Evolutionary conservation across 768 basidiomycete genomes (phyloP), one percentile per base, ranked within the genome.

Genomic region (Mycena capillaripes): DNA sequence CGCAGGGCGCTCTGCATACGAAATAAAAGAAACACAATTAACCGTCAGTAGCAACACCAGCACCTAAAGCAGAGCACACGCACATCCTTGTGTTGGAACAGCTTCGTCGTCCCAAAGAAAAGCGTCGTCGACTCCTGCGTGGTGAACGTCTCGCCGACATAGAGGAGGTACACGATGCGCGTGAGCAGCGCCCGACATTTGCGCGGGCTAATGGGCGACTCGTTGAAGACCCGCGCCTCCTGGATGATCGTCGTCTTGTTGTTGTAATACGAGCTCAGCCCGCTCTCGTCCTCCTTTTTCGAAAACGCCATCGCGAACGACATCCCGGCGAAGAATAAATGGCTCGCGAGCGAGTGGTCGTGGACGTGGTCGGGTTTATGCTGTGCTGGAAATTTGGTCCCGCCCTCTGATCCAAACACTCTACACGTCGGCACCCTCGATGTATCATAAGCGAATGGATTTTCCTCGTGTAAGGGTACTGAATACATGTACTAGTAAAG

Each of bases 1-100:
- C 98, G 92, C 72, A 99, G 87, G 12, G 97, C 97, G 78, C 93
- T 93, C 97, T 98, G 83, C 50, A 53, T 53, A 58, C 4, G 21
- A n/a, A 32, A 44, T 4, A 23, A 23, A 34, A 48, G 11, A 25
- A 55, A n/a, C 48, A 66, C 19, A 48, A 69, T 27, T 73, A 68
- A 53, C 34, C 16, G 56, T 60, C 36, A 63, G 70, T 50, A 44
- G 19, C 70, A 65, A 7, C 29, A 59, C 30, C 9, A n/a, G 55
- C 55, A 25, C 4, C 30, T 16, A 34, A 21, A 59, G 55, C 11
- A 14, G 40, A n/a, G n/a, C n/a, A n/a, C 38, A 88, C 97, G 84
- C 80, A 98, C 97, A 86, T 99, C 98, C 82, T 99, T 99, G 83
- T 99, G 95, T 84, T 99, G 98, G 84, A 99, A 99, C 69, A 99